Conservation (phyloP, 208 protist species). For the Trypanosoma theileri region DNA sequence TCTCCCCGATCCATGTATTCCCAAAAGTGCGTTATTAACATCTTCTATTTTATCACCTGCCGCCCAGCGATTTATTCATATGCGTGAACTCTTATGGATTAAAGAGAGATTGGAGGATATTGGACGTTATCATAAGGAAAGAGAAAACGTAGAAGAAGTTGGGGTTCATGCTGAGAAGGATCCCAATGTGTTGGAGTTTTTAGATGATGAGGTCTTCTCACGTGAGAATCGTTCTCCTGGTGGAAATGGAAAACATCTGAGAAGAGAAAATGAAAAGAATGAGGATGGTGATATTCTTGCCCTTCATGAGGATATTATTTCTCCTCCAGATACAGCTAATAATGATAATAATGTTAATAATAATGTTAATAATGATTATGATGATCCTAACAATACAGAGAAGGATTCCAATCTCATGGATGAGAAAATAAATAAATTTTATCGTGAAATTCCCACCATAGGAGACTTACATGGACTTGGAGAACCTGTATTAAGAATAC, state of each 20-base stretch:
- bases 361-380: not conserved
- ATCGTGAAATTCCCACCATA: conserved; percentile 44
- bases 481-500: conserved; percentile 64
- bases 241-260: no score
- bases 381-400: not conserved
- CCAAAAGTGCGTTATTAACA: not conserved
- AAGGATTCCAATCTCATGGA: conserved; percentile 17
- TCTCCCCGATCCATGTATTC: conserved; percentile 13
- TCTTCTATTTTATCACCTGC: conserved; percentile 14
- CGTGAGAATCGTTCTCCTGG: not conserved
- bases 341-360: conserved; percentile 3
- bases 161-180: no score
- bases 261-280: no score
- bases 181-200: conserved; percentile 25
- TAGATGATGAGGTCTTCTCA: conserved; percentile 31
- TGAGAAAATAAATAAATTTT: no score
- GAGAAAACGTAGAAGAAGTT: conserved; percentile 30
- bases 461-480: conserved; percentile 49
- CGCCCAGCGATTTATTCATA: conserved; percentile 39
- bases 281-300: no score
- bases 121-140: conserved; percentile 30
- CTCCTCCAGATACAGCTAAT: not conserved
- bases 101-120: conserved; percentile 41
- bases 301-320: no score
- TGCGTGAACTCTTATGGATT: conserved; percentile 72